These are phyloP conservation scores for Trypanosoma avium DNA, from an alignment of 208 protist genomes.

Conservation along the genomic window DNA sequence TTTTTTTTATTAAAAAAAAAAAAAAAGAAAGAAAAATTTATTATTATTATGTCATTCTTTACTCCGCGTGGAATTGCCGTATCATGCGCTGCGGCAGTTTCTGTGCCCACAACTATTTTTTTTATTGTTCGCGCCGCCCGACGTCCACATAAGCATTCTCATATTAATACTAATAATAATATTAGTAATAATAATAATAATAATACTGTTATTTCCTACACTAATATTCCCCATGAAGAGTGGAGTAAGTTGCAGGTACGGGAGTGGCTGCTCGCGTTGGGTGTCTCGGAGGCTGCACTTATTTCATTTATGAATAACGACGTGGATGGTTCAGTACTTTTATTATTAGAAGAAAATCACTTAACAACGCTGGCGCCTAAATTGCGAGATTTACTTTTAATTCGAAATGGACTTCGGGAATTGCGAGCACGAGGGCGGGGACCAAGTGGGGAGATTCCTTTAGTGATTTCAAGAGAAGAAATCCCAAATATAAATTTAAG, in stretches of 20 bases:
- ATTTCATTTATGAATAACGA: constrained; percentile 29
- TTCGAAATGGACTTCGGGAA: constrained; percentile 37
- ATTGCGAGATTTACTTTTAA: constrained; percentile 39
- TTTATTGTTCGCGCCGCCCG: constrained; percentile 4
- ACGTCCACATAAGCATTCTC: neutral
- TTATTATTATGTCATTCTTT: neutral
- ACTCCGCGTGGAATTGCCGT: constrained; percentile 7
- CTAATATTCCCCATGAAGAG: neutral
- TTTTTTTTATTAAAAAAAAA: neutral
- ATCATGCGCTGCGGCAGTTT: constrained; percentile 24
- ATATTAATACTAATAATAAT: no score
- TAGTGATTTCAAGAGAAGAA: no score
- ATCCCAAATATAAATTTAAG: no score
- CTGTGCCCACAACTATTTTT: constrained; percentile 21
- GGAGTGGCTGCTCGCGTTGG: constrained; percentile 48
- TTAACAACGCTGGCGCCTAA: constrained; percentile 44
- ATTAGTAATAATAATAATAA: no score
- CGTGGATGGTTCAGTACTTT: constrained; percentile 43
- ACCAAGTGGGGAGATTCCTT: no score
- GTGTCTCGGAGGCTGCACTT: constrained; percentile 31
- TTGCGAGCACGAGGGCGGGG: constrained; percentile 28
- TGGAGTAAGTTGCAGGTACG: constrained; percentile 43
- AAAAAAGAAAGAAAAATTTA: neutral
- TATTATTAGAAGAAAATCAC: constrained; percentile 35
- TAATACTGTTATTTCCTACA: no score